Evolutionary conservation across 2,329 filamentous ascomycete genomes (phyloP), one percentile per base, ranked within the genome.

Genomic region (Aspergillus cejpii): DNA sequence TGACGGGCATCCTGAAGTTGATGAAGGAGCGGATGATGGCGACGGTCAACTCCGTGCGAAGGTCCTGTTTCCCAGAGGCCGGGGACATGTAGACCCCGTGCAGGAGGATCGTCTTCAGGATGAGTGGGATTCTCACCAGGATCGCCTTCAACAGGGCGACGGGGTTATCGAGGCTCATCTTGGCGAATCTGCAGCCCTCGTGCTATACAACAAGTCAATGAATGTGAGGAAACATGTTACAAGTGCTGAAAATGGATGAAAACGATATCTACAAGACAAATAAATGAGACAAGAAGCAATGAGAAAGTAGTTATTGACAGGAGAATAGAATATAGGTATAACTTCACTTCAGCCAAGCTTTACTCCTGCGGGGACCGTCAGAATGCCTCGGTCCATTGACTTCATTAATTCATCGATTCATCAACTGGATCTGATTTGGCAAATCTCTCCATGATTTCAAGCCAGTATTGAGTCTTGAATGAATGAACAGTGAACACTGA

Each of bases 31-130:
- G 83, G n/a, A 95, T 64, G 12, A 92, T 69, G 20, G 80, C 77
- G 44, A 95, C 74, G 1, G 77, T 81, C 43, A 96, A 60, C 45
- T 85, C 84, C 11, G 84, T 91, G 41, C 77, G 77, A 3, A 95
- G 69, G 62, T 94, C 85, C 69, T 91, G 83, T 70, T 92, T 87
- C 37, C 80, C 78, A 3, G 84, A 79, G 6, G 81, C 81, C 26
- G 83, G 75, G 0, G 89, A 88, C 31, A 85, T 67, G 21, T 76
- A 77, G 6, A 95, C 72, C 2, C 59, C 54, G 59, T 73, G 69
- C 15, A 68, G 56, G 27, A 73, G 24, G 15, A 65, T 48, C 1
- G 69, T 72, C 49, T 66, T 70, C 17, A 73, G 43, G 34, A 74
- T 53, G 34, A 74, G 45, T 1, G 72, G 72, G 2, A 72, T 55